Percentiles rank a stretch among this genome's conserved stretches.
Evolutionary conservation across 139 green algal genomes (phyloP).

Genomic region (Protoeuglena noctilucae): DNA sequence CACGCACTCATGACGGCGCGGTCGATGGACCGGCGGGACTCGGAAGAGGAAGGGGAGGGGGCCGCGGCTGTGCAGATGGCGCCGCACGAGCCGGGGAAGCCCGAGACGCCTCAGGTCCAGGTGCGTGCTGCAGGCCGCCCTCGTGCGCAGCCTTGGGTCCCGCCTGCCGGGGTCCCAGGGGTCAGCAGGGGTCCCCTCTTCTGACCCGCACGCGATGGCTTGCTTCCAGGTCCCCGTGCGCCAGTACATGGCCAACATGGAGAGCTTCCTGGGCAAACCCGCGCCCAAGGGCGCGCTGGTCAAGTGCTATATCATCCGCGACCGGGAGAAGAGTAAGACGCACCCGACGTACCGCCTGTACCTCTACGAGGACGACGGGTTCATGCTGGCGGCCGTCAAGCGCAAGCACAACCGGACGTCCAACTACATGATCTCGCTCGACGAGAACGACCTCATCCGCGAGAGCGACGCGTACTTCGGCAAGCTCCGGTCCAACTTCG

Average conservation of each 20-base stretch:
- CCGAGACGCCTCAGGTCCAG: too few relatives aligned
- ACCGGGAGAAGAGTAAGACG: constrained; percentile 32
- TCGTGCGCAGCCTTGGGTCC: too few relatives aligned
- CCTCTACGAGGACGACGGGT: constrained; percentile 21
- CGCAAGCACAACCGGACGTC: constrained; percentile 57
- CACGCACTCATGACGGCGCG: too few relatives aligned
- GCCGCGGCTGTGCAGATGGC: too few relatives aligned
- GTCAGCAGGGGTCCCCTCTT: too few relatives aligned
- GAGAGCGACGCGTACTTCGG: constrained; percentile 42
- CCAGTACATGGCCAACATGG: not conserved
- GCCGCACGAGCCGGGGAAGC: too few relatives aligned
- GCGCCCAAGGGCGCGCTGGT: constrained; percentile 9
- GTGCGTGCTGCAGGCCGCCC: too few relatives aligned
- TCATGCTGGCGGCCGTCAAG: constrained; percentile 71
- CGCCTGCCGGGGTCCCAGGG: too few relatives aligned
- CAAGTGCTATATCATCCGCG: constrained; percentile 63
- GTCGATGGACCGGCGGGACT: too few relatives aligned
- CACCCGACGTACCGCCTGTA: constrained; percentile 37
- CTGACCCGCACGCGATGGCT: too few relatives aligned
- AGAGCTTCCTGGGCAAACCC: not conserved
- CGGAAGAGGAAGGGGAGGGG: too few relatives aligned
- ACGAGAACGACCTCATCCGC: constrained; percentile 32
- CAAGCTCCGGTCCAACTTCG: constrained; percentile 72
- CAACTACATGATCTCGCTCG: constrained; percentile 78
- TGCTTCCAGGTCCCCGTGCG: too few relatives aligned